Evolutionary conservation across 768 basidiomycete genomes (phyloP).

Genomic region (Amanita inopinata): DNA sequence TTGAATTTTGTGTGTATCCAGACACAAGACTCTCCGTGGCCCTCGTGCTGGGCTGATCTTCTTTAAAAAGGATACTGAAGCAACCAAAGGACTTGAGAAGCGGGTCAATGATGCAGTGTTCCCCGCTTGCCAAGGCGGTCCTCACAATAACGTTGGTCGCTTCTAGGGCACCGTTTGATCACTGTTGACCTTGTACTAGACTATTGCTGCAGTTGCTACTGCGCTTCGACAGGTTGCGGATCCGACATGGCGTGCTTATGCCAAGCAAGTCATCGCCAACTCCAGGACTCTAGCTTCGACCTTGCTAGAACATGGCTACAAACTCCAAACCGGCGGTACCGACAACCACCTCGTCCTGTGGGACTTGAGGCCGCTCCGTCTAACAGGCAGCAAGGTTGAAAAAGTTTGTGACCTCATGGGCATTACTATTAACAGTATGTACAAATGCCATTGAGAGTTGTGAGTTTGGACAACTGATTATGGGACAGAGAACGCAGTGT

Average conservation of each 20-base stretch:
- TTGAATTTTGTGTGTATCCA: conserved; percentile 17
- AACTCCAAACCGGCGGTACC: conserved; percentile 92
- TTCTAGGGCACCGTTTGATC: neutral
- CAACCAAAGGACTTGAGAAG: conserved; percentile 82
- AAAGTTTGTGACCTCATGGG: conserved; percentile 96
- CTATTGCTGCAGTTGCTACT: conserved; percentile 92
- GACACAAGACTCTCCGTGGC: conserved; percentile 97
- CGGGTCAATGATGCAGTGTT: conserved; percentile 98
- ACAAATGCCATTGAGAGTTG: neutral
- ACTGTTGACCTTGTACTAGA: conserved; percentile 30
- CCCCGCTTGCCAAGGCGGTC: conserved; percentile 99
- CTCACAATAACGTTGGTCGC: conserved; percentile 84
- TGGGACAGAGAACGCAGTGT: conserved; percentile 82
- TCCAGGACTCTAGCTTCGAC: conserved; percentile 65
- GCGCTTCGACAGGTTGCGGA: conserved; percentile 84
- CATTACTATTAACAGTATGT: conserved; percentile 91
- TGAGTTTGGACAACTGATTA: conserved; percentile 3
- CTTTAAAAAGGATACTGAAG: conserved; percentile 88
- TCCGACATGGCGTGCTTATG: conserved; percentile 86
- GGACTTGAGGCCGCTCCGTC: conserved; percentile 90
- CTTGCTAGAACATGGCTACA: conserved; percentile 78
- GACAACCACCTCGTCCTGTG: conserved; percentile 98
- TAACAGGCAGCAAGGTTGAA: conserved; percentile 98
- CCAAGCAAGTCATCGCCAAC: conserved; percentile 90
- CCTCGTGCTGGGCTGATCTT: conserved; percentile 97